Percentiles rank a stretch among this genome's conserved stretches.
phyloP scores from a whole-genome alignment of 192 early-diverging fungal species.

The Gaertneriomyces semiglobifer region DNA sequence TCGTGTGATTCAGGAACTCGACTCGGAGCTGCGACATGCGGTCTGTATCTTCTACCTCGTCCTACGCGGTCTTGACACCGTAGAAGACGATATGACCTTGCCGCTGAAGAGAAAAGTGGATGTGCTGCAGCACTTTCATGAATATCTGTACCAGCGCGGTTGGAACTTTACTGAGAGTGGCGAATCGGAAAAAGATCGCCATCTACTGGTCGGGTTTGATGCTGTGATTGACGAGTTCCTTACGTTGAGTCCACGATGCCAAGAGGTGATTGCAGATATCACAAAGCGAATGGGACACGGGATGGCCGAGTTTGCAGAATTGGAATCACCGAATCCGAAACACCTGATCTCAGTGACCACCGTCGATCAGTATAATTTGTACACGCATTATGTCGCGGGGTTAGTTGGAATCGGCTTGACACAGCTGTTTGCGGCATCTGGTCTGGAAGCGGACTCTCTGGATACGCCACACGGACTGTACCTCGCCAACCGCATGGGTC shows the following conservation, averaged over 20 bases:
- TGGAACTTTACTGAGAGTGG: slow-evolving; percentile 65
- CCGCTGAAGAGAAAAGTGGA: slow-evolving; percentile 68
- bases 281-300: slow-evolving; percentile 89
- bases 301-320: slow-evolving; percentile 72
- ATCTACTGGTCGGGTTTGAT: slow-evolving; percentile 85
- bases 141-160: slow-evolving; percentile 68
- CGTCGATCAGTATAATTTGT: slow-evolving; percentile 88
- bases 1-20: slow-evolving; percentile 78
- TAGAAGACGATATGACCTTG: slow-evolving; percentile 99
- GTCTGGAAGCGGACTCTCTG: slow-evolving; percentile 61
- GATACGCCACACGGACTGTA: slow-evolving; percentile 21
- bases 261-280: slow-evolving; percentile 86
- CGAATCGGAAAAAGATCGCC: slow-evolving; percentile 90
- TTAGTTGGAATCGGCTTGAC: slow-evolving; percentile 92
- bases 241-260: slow-evolving; percentile 69
- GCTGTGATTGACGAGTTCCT: slow-evolving; percentile 88
- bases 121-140: slow-evolving; percentile 77
- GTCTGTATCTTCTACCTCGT: slow-evolving; percentile 96
- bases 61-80: slow-evolving; percentile 92
- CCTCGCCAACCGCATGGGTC: slow-evolving; percentile 88
- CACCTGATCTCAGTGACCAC: slow-evolving; percentile 55
- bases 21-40: slow-evolving; percentile 48
- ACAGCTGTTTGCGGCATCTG: slow-evolving; percentile 81
- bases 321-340: slow-evolving; percentile 12
- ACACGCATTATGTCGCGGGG: slow-evolving; percentile 97